Evolutionary conservation across 2,329 filamentous ascomycete genomes (phyloP), one percentile per base, ranked within the genome.

Genomic region (Sarocladiaceae sp.): DNA sequence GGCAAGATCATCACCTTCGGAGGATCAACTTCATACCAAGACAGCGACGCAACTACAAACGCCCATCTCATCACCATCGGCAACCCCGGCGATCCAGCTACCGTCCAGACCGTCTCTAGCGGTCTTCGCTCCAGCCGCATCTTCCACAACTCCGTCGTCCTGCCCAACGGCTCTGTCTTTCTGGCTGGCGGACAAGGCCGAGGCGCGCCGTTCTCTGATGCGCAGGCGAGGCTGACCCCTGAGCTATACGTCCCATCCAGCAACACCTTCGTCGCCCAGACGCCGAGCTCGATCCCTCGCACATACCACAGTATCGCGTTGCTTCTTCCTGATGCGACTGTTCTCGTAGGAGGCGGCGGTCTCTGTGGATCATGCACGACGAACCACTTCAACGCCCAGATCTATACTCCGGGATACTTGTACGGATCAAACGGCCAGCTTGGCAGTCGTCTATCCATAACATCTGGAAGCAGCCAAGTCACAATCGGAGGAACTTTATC

Each of bases 341-440:
- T 78, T 59, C 58, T 77, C 20, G 81, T 75, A 27, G 69, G 62
- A 2, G 13, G 66, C 64, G 31, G 80, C 48, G 73, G 57, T 4
- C 68, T 80, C 55, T 70, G 37, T 19, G 37, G 37, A 13, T n/a
- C 23, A 6, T 41, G 37, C 37, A 41, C 37, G n/a, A 41, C 37
- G 13, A 41, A 41, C 37, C 37, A 41, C 37, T 41, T 41, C 37
- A 41, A 41, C 37, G 37, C 37, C 4, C 37, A 41, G 15, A 23
- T 81, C 43, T 80, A 70, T 55, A 66, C 63, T 4, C 78, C 77
- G 1, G 68, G 72, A 0, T 80, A 81, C 48, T 69, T 80, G 0
- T 70, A 76, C 48, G 69, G 67, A 23, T 26, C 53, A 3, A 60
- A 70, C 33, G 73, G 73, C 13, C 52, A 51, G 10, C 48, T 45